Evolutionary conservation across 805 yeast genomes (phyloP).

Genomic region (Komagataella pastoris): DNA sequence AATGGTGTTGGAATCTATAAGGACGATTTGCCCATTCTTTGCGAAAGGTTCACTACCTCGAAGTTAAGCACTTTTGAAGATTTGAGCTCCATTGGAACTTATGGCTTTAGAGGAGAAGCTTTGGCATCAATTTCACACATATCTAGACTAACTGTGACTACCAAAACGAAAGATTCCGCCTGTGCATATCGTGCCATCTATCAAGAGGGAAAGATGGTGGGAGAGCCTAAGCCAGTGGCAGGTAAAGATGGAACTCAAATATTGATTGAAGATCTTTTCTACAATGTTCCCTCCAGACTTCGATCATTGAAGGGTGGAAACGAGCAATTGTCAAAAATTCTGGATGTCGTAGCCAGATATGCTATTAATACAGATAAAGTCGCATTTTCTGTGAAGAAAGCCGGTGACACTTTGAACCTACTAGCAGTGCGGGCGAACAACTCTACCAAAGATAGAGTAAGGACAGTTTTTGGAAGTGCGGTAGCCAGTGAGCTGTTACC

Average conservation of each 20-base stretch:
- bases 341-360: conserved; percentile 77
- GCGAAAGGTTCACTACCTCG: conserved; percentile 89
- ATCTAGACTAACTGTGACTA: conserved; percentile 65
- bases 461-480: conserved; percentile 56
- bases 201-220: conserved; percentile 46
- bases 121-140: conserved; percentile 89
- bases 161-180: conserved; percentile 46
- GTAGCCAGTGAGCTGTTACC: conserved; percentile 54
- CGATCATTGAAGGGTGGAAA: conserved; percentile 47
- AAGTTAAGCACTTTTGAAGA: conserved; percentile 69
- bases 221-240: conserved; percentile 63
- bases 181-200: conserved; percentile 69
- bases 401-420: conserved; percentile 61
- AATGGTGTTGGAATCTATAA: conserved; percentile 74
- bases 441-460: conserved; percentile 50
- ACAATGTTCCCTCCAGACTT: conserved; percentile 71
- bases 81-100: conserved; percentile 53
- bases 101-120: conserved; percentile 96
- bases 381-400: conserved; percentile 69
- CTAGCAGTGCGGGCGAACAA: conserved; percentile 42
- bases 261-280: conserved; percentile 78
- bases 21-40: conserved; percentile 66
- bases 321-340: conserved; percentile 66
- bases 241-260: conserved; percentile 83
- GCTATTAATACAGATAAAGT: conserved; percentile 60